phyloP scores from a whole-genome alignment of 2,329 filamentous ascomycete species.

The Diaporthe eres region DNA sequence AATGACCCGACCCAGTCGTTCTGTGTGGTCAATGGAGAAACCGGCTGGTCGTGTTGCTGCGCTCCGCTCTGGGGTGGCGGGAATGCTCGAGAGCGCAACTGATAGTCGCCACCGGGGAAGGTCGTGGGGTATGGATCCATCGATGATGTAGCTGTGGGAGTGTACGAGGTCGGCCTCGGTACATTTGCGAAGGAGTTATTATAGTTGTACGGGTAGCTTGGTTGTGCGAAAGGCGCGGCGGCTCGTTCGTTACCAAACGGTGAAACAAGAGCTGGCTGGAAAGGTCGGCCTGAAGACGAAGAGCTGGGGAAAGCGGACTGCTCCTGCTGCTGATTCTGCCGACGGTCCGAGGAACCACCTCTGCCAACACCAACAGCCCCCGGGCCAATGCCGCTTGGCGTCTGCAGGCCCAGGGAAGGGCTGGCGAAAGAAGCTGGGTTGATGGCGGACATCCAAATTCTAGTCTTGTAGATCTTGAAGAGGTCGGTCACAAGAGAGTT shows the following conservation, averaged over 20 bases:
- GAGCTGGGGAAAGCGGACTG: constrained; percentile 56
- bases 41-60: constrained; percentile 54
- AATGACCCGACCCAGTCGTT: constrained; percentile 76
- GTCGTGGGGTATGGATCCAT: constrained; percentile 58
- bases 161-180: constrained; percentile 57
- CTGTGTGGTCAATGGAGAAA: constrained; percentile 59
- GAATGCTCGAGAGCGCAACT: constrained; percentile 59
- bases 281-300: constrained; percentile 56
- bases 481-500: constrained; percentile 97
- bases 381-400: constrained; percentile 76
- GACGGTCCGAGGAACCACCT: constrained; percentile 63
- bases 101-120: constrained; percentile 62
- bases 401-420: constrained; percentile 79
- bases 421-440: constrained; percentile 96
- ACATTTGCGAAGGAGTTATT: constrained; percentile 61
- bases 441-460: constrained; percentile 99
- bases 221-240: constrained; percentile 55
- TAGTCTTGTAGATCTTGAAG: constrained; percentile 99
- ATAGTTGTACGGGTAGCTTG: constrained; percentile 57
- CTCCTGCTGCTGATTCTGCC: constrained; percentile 58
- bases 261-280: constrained; percentile 59
- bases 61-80: constrained; percentile 56
- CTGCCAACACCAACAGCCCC: constrained; percentile 74
- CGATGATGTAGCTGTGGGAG: constrained; percentile 55
- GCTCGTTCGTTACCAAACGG: constrained; percentile 60